Evolutionary conservation across 225 moss, liverwort and hornwort genomes (phyloP).

Genomic region (Ulota crispa): DNA sequence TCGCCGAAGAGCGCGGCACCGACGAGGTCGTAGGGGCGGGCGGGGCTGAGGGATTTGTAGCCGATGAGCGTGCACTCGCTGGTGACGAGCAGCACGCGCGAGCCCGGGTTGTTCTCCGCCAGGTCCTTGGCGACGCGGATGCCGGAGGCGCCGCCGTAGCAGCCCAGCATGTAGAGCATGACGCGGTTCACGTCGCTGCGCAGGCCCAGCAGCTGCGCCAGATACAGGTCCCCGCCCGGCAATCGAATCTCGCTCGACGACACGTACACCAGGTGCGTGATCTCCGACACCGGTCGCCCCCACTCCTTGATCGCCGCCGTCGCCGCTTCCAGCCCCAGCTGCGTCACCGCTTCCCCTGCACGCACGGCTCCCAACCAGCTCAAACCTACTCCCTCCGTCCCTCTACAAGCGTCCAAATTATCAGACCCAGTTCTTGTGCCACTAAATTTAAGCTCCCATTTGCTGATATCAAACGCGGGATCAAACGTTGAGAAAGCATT

Average conservation of each 20-base stretch:
- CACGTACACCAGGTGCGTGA: slow-evolving; percentile 93
- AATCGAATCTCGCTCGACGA: slow-evolving; percentile 92
- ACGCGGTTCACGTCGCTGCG: slow-evolving; percentile 75
- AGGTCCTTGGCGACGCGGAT: slow-evolving; percentile 91
- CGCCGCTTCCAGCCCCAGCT: slow-evolving; percentile 77
- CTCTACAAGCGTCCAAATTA: no score
- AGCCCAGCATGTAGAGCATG: slow-evolving; percentile 94
- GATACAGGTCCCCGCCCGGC: slow-evolving; percentile 79
- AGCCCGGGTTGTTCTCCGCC: slow-evolving; percentile 77
- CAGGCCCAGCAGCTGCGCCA: slow-evolving; percentile 66
- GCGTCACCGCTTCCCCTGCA: slow-evolving; percentile 80
- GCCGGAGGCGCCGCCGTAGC: slow-evolving; percentile 83
- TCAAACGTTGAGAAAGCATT: no score
- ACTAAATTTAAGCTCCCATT: no score
- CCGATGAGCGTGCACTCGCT: slow-evolving; percentile 90
- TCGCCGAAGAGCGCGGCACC: slow-evolving; percentile 98
- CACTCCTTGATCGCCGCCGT: slow-evolving; percentile 71
- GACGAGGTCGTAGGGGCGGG: slow-evolving; percentile 88
- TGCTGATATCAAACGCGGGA: no score
- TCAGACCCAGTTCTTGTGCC: no score
- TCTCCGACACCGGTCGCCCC: slow-evolving; percentile 59
- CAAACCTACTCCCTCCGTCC: neutral
- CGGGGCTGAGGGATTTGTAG: slow-evolving; percentile 68
- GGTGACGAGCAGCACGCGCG: slow-evolving; percentile 78
- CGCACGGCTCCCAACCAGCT: neutral